Percentiles rank a stretch among this genome's conserved stretches.
Evolutionary conservation across 2,329 filamentous ascomycete genomes (phyloP).

Genomic region (Diaporthe australafricana): DNA sequence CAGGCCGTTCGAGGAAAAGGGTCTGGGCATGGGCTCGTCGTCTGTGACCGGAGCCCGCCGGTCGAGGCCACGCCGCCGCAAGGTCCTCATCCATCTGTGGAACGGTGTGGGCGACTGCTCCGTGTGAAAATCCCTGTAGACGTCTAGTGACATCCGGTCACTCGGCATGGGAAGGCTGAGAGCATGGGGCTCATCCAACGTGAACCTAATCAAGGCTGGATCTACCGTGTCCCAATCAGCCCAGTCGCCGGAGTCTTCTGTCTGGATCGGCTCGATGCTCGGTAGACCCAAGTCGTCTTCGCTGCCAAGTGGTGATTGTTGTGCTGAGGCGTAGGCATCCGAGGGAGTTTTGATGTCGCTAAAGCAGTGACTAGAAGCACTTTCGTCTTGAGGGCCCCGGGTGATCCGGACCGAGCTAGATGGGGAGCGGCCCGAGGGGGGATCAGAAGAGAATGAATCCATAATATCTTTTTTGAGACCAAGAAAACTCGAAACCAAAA

Average conservation of each 20-base stretch:
- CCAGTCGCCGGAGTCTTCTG: conserved; percentile 32
- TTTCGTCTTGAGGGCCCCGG: background rate
- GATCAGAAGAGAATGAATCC: conserved; percentile 31
- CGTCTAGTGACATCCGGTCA: background rate
- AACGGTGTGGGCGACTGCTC: conserved; percentile 60
- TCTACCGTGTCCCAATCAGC: conserved; percentile 35
- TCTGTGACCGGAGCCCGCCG: conserved; percentile 50
- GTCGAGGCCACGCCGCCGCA: conserved; percentile 68
- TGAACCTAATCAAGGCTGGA: conserved; percentile 34
- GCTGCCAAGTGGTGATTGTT: background rate
- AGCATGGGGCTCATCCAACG: conserved; percentile 31
- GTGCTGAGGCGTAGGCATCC: background rate
- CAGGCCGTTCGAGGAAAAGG: conserved; percentile 42
- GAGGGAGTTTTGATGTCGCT: conserved; percentile 1
- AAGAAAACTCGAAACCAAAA: conserved; percentile 31
- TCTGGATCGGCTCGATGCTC: background rate
- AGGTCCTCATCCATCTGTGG: conserved; percentile 77
- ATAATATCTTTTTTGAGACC: conserved; percentile 33
- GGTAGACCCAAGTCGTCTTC: background rate
- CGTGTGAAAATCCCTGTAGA: background rate
- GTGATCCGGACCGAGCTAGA: conserved; percentile 32
- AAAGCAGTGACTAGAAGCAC: background rate
- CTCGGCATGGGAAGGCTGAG: background rate
- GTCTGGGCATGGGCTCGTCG: conserved; percentile 49
- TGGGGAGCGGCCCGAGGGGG: conserved; percentile 25